A percentile compares a stretch with the other conserved stretches of the same genome.
phyloP scores from a whole-genome alignment of 345 rosid species.

The Brassica cretica region DNA sequence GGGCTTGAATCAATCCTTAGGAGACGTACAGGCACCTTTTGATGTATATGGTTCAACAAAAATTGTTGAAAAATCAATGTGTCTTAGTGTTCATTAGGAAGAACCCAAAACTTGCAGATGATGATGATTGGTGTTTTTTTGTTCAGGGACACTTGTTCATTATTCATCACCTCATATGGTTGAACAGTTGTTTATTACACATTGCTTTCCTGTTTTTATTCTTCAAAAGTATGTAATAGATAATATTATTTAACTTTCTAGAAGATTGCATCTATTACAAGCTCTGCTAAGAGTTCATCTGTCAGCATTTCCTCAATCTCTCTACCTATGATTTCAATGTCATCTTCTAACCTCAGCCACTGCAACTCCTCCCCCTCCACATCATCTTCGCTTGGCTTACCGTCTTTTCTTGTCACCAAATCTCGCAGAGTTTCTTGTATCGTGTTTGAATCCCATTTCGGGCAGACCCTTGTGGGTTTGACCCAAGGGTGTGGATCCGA shows the following conservation, averaged over 20 bases:
- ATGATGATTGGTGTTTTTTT: neutral
- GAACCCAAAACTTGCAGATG: constrained; percentile 10
- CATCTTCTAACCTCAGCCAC: constrained; percentile 66
- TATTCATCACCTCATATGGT: neutral
- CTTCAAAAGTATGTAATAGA: constrained; percentile 14
- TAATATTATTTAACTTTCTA: constrained; percentile 24
- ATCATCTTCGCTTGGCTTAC: constrained; percentile 41
- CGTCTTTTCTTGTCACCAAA: constrained; percentile 42
- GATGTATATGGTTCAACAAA: too few relatives aligned
- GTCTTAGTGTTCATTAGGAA: neutral
- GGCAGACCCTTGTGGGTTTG: constrained; percentile 30
- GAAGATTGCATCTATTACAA: constrained; percentile 38
- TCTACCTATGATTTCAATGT: constrained; percentile 65
- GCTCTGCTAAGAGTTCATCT: constrained; percentile 65
- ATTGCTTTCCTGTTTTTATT: neutral
- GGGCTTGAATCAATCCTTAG: too few relatives aligned
- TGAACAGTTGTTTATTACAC: neutral
- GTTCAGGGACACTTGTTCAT: neutral
- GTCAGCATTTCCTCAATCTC: constrained; percentile 65
- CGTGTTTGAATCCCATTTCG: constrained; percentile 47
- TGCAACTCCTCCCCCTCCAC: constrained; percentile 45
- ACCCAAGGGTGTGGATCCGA: constrained; percentile 66
- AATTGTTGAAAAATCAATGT: too few relatives aligned
- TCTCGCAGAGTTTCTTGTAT: constrained; percentile 48
- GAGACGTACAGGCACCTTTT: too few relatives aligned